Evolutionary conservation across 2,329 filamentous ascomycete genomes (phyloP).

Genomic region (Aspergillus pseudoglaucus): DNA sequence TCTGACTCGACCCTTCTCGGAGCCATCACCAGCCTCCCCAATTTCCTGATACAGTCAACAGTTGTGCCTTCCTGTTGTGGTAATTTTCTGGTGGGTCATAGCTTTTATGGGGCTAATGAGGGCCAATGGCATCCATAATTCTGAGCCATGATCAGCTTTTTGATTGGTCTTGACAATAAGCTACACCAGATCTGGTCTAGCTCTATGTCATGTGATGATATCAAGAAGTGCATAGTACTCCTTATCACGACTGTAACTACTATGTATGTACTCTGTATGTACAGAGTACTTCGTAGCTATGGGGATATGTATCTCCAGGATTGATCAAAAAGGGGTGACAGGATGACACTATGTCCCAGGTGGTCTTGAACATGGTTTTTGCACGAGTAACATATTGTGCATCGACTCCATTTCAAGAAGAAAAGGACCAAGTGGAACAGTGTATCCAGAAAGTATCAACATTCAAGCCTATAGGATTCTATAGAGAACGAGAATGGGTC

Average conservation of each 20-base stretch:
- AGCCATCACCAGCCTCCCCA: conserved; percentile 15
- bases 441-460: no score
- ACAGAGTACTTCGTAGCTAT: neutral
- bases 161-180: neutral
- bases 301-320: no score
- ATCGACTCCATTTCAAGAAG: neutral
- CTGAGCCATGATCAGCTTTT: neutral
- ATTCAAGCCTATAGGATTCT: no score
- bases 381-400: neutral
- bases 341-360: no score
- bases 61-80: neutral
- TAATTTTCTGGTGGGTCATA: neutral
- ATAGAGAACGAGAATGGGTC: no score
- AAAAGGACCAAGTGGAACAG: neutral
- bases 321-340: no score
- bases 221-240: neutral
- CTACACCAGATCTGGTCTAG: neutral
- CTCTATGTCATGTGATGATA: neutral
- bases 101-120: neutral
- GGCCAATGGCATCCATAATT: neutral
- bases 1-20: neutral
- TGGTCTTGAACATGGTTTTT: neutral
- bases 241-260: neutral
- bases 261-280: neutral
- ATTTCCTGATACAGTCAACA: conserved; percentile 5